A percentile compares a stretch with the other conserved stretches of the same genome.
Conservation (phyloP, 2,329 filamentous ascomycete species). For the Penicillium psychrosexuale region DNA sequence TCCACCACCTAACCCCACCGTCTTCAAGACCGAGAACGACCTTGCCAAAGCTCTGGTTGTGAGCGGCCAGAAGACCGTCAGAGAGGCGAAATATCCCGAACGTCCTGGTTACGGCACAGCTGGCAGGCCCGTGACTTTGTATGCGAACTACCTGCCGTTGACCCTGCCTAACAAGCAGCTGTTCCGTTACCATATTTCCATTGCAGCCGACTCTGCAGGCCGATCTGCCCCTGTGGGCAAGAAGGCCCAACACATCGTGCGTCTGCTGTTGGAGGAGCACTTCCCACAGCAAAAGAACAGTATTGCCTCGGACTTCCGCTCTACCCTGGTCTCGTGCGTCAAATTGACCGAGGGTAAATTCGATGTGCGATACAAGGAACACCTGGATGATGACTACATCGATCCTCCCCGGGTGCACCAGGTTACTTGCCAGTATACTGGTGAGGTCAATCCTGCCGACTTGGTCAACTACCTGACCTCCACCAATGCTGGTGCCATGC, state of each 20-base stretch:
- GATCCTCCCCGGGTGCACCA: constrained; percentile 34
- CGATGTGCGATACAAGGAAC: constrained; percentile 35
- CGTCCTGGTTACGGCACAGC: constrained; percentile 40
- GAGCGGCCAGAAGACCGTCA: constrained; percentile 13
- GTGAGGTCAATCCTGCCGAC: constrained; percentile 37
- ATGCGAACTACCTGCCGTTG: constrained; percentile 42
- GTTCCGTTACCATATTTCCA: constrained; percentile 43
- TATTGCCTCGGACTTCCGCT: constrained; percentile 43
- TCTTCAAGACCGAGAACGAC: constrained; percentile 29
- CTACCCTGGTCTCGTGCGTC: constrained; percentile 36
- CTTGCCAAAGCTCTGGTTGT: constrained; percentile 25
- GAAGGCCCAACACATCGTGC: constrained; percentile 49
- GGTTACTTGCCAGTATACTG: constrained; percentile 36
- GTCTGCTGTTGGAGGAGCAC: constrained; percentile 45
- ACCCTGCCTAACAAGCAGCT: constrained; percentile 38
- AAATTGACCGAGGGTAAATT: constrained; percentile 24
- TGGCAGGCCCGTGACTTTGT: constrained; percentile 32
- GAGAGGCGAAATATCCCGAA: constrained; percentile 28
- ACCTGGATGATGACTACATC: constrained; percentile 35
- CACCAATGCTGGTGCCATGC: constrained; percentile 33
- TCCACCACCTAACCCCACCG: constrained; percentile 21
- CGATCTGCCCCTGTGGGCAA: constrained; percentile 32
- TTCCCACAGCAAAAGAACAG: constrained; percentile 24
- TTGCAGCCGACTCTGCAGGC: constrained; percentile 28
- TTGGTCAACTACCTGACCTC: constrained; percentile 47